Evolutionary conservation across 208 protist species (phyloP).

Genomic region (Leishmania tarentolae): DNA sequence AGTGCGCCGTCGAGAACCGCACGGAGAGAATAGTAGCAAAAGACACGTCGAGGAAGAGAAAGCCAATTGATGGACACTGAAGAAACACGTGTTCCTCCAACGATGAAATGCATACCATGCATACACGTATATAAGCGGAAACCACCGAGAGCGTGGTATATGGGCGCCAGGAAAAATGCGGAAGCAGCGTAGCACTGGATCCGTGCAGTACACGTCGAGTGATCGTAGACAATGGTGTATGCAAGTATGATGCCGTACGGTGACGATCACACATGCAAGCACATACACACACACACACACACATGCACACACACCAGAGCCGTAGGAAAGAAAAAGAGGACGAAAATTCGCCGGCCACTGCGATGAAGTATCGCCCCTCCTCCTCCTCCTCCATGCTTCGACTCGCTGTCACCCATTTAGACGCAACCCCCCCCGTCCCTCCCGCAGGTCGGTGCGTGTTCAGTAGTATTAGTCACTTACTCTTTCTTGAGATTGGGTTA

Average conservation of each 20-base stretch:
- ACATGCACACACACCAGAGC: neutral
- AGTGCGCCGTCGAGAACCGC: neutral
- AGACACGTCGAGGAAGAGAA: neutral
- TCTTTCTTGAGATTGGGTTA: neutral
- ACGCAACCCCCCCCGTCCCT: neutral
- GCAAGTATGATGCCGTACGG: neutral
- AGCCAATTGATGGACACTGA: neutral
- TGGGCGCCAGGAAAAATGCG: neutral
- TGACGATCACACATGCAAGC: neutral
- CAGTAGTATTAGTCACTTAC: neutral
- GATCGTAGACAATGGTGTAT: neutral
- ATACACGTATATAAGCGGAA: neutral
- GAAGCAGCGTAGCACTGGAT: neutral
- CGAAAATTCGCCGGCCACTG: neutral
- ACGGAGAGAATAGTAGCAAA: neutral
- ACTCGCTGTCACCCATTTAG: neutral
- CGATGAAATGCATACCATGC: neutral
- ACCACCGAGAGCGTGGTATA: neutral
- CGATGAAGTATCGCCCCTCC: neutral
- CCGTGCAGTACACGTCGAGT: neutral
- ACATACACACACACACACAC: slow-evolving; percentile 1
- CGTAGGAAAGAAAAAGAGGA: neutral
- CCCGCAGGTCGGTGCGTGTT: neutral
- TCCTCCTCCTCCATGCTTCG: neutral
- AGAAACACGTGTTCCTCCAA: neutral